phyloP scores from a whole-genome alignment of 805 yeast species.

The Tetrapisispora taiwanensis region DNA sequence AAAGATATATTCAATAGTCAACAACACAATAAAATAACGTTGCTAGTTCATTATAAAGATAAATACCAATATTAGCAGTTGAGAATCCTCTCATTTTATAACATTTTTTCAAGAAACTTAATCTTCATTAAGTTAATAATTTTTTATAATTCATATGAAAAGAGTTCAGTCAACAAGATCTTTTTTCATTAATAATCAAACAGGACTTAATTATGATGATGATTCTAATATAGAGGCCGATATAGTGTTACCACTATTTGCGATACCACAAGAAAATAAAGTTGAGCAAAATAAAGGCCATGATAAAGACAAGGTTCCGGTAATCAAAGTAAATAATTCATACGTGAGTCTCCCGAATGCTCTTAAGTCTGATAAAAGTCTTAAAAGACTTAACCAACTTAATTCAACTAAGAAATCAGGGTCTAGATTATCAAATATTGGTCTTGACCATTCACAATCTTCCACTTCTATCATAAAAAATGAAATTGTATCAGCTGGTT shows the following conservation, averaged over 20 bases:
- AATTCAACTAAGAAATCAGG: not conserved
- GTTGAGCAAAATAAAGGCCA: not conserved
- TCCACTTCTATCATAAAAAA: not conserved
- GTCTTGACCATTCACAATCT: not conserved
- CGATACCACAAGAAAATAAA: not conserved
- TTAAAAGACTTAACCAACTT: not conserved
- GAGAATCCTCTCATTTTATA: too few species aligned
- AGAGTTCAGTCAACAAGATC: conserved; percentile 2
- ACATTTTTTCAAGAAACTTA: too few species aligned
- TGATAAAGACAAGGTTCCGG: not conserved
- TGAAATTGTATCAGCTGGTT: conserved; percentile 13
- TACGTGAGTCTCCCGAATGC: not conserved
- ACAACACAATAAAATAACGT: too few species aligned
- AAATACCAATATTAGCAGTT: too few species aligned
- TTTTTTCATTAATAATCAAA: not conserved
- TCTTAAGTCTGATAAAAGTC: not conserved
- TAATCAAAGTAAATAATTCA: not conserved
- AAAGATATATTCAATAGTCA: too few species aligned
- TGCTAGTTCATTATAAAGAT: too few species aligned
- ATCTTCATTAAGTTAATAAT: too few species aligned
- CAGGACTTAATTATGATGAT: not conserved
- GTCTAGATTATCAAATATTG: not conserved
- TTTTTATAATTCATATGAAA: not conserved
- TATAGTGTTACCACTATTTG: not conserved
- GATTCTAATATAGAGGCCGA: not conserved